Base-by-base conservation (phyloP, 352 stramenopile species). In the Thalassiosira allenii region DNA sequence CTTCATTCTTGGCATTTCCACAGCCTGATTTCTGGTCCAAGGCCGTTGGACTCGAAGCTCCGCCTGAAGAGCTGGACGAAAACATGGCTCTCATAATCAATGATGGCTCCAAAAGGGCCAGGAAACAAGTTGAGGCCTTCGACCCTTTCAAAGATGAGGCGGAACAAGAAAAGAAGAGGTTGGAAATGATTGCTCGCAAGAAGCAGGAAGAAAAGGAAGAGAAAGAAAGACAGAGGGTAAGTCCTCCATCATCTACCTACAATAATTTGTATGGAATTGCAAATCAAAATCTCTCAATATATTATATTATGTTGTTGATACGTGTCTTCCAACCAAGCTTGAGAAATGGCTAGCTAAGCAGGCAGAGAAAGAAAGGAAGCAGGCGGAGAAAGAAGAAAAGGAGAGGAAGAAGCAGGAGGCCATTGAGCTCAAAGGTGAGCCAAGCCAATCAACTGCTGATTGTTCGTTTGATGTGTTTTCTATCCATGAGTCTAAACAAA, bases 21-120 rank as follows among this genome's bases (percentile, higher is more conserved):
- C 47, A 75, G 14, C 86, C 89, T 52, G 85, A 94, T 51, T 95
- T 95, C 58, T 95, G 91, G 91, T 70, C 70, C 27, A 95, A 95
- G 58, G 84, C 89, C 32, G 86, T 94, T 49, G 91, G 91, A 14
- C 56, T 94, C 14, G 79, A 94, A 65, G 77, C 75, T 29, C 89
- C 87, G 27, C 85, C 88, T 1, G 89, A 93, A 83, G 87, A 93
- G 44, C 58, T 91, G 47, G 83, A 89, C 65, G 56, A 58, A 49
- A 75, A 62, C 20, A 66, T 87, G 63, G 81, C 77, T 41, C 79
- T 92, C 33, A 92, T 95, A 57, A 85, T 95, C 73, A 81, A 86
- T 34, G 89, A 91, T 58, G 88, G 89, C 34, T 89, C 87, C 43
- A 95, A 95, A 57, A 49, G 90, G 67, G 83, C 62, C 27, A 51